Evolutionary conservation across 2,329 filamentous ascomycete species (phyloP).

Genomic region (Leptodontidium sp.): DNA sequence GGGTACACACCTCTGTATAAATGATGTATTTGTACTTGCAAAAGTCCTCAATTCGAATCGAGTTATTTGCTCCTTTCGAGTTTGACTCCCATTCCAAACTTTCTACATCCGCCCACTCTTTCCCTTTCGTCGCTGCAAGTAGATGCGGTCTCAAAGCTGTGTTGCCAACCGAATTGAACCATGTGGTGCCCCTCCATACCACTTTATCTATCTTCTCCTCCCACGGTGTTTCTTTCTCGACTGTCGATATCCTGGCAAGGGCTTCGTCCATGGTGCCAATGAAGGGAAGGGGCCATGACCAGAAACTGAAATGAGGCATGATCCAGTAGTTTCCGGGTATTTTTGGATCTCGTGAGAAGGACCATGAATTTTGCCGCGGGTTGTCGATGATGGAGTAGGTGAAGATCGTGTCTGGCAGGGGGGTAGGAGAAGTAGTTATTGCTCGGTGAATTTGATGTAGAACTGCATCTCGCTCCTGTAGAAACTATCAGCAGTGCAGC

Average conservation of each 20-base stretch:
- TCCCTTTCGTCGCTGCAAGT: slow-evolving; percentile 40
- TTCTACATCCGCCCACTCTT: slow-evolving; percentile 59
- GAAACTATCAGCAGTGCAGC: slow-evolving; percentile 30
- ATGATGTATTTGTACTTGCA: slow-evolving; percentile 60
- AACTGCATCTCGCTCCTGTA: slow-evolving; percentile 57
- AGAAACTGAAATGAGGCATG: slow-evolving; percentile 65
- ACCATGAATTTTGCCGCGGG: slow-evolving; percentile 53
- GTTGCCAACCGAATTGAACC: slow-evolving; percentile 52
- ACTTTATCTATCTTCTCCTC: slow-evolving; percentile 52
- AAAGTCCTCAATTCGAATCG: slow-evolving; percentile 58
- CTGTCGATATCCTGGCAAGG: slow-evolving; percentile 47
- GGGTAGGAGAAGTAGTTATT: slow-evolving; percentile 57
- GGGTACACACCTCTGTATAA: slow-evolving; percentile 53
- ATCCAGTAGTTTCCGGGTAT: slow-evolving; percentile 53
- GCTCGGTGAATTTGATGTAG: slow-evolving; percentile 63
- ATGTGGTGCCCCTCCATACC: slow-evolving; percentile 60
- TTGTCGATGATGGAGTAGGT: slow-evolving; percentile 61
- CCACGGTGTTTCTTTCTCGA: slow-evolving; percentile 49
- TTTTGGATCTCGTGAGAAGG: slow-evolving; percentile 55
- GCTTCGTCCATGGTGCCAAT: slow-evolving; percentile 55
- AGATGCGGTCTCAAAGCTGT: slow-evolving; percentile 40
- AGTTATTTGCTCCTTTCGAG: slow-evolving; percentile 53
- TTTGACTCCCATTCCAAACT: slow-evolving; percentile 46
- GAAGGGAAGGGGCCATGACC: slow-evolving; percentile 61
- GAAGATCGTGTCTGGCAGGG: slow-evolving; percentile 60